Percentiles rank a stretch among this genome's conserved stretches.
These are phyloP conservation scores for Komagataella ulmi DNA, from an alignment of 805 yeast genomes.

Conservation along the genomic window DNA sequence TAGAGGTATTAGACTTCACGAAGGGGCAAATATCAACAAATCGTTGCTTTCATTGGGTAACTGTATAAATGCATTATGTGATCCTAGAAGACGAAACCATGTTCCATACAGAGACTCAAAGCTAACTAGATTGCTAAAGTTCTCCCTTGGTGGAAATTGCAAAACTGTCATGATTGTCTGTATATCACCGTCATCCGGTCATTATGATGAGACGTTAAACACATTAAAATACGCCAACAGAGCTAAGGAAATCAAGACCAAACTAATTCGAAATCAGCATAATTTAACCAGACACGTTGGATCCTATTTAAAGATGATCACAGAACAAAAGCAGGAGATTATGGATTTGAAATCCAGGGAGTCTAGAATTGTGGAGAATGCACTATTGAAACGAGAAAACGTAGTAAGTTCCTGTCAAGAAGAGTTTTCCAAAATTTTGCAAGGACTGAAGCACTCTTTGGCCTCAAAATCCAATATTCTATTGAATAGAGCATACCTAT, in stretches of 20 bases:
- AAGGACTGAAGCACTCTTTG: constrained; percentile 1
- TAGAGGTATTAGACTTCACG: constrained; percentile 67
- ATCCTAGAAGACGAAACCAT: constrained; percentile 51
- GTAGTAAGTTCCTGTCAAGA: constrained; percentile 17
- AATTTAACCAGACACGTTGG: constrained; percentile 76
- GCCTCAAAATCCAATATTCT: neutral
- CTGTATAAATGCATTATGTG: constrained; percentile 87
- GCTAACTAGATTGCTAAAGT: constrained; percentile 73
- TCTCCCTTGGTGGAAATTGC: constrained; percentile 89
- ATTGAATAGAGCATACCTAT: neutral
- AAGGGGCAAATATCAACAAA: constrained; percentile 89
- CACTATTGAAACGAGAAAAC: constrained; percentile 17
- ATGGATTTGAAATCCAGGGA: constrained; percentile 52
- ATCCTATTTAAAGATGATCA: constrained; percentile 70
- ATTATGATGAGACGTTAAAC: constrained; percentile 87
- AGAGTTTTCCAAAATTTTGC: constrained; percentile 16
- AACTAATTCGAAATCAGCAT: constrained; percentile 58
- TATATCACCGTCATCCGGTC: constrained; percentile 73
- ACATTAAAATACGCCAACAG: constrained; percentile 85
- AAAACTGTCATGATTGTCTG: constrained; percentile 95
- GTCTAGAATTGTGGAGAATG: constrained; percentile 22
- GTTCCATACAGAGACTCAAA: constrained; percentile 89
- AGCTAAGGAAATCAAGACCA: constrained; percentile 84
- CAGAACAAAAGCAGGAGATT: constrained; percentile 67
- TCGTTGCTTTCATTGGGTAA: constrained; percentile 84